These are phyloP conservation scores for Fusarium agapanthi DNA, from an alignment of 2,329 filamentous ascomycete genomes.

Conservation along the genomic window DNA sequence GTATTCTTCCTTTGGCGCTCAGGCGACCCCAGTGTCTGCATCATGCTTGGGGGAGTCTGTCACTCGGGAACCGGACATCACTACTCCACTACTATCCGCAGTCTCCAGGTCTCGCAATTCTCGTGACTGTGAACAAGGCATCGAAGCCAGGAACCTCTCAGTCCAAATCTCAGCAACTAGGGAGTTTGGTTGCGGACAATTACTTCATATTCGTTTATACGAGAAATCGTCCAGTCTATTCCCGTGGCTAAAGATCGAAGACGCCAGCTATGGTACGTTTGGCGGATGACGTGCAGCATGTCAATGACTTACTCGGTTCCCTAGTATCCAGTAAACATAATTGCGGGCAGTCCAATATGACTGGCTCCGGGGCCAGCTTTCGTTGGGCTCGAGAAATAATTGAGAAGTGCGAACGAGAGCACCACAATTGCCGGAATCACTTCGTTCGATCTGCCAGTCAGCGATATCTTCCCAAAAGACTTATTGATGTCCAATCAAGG, in stretches of 20 bases:
- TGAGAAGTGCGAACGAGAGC: neutral
- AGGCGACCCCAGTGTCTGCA: accelerated
- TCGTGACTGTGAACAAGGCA: neutral
- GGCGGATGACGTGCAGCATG: accelerated
- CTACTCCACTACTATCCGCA: neutral
- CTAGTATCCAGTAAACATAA: neutral
- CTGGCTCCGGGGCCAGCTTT: accelerated
- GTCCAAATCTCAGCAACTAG: neutral
- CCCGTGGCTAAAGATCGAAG: neutral
- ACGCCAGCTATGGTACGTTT: neutral
- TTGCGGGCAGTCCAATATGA: accelerated
- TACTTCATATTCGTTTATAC: neutral
- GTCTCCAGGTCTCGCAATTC: accelerated
- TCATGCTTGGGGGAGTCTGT: accelerated
- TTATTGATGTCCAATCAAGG: accelerated
- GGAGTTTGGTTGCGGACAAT: accelerated
- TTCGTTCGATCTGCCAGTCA: neutral
- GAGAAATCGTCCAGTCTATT: accelerated
- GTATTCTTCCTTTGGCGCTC: accelerated
- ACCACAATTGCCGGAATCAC: neutral
- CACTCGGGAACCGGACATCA: accelerated
- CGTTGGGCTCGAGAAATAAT: accelerated
- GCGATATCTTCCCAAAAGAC: neutral
- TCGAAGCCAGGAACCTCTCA: accelerated
- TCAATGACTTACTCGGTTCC: accelerated